Evolutionary conservation across 2,329 filamentous ascomycete species (phyloP).

Genomic region (Colletotrichum noveboracense): DNA sequence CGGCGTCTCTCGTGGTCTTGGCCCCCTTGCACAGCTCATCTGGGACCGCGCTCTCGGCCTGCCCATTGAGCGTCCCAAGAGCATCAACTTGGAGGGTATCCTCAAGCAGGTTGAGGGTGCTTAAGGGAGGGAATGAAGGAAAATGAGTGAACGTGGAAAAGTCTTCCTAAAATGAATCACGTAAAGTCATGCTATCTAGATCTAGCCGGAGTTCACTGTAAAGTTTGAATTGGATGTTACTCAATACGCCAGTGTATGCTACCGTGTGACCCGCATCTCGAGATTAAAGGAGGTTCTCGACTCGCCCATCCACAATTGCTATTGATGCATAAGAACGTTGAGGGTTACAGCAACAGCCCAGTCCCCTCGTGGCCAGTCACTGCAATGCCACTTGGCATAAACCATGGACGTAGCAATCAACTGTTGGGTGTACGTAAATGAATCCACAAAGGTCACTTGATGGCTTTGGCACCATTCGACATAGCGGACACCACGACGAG

Average conservation of each 20-base stretch:
- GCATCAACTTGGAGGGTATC: constrained; percentile 89
- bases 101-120: constrained; percentile 67
- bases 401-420: not conserved
- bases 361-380: not conserved
- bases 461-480: not conserved
- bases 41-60: constrained; percentile 95
- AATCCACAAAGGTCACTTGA: not conserved
- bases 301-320: not conserved
- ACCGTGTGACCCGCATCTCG: not conserved
- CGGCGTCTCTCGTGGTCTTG: constrained; percentile 74
- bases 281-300: not conserved
- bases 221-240: not conserved
- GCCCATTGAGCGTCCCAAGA: constrained; percentile 98
- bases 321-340: not conserved
- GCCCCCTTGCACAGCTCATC: constrained; percentile 90
- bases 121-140: constrained; percentile 26
- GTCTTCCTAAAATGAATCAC: not conserved
- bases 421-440: not conserved
- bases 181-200: not conserved
- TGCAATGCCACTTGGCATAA: not conserved
- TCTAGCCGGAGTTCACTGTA: constrained; percentile 8
- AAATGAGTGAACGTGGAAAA: not conserved
- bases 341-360: not conserved
- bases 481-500: not conserved
- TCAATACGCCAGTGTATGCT: not conserved